Conservation (phyloP, 805 yeast species). For the Nakazawaea ambrosiae region DNA sequence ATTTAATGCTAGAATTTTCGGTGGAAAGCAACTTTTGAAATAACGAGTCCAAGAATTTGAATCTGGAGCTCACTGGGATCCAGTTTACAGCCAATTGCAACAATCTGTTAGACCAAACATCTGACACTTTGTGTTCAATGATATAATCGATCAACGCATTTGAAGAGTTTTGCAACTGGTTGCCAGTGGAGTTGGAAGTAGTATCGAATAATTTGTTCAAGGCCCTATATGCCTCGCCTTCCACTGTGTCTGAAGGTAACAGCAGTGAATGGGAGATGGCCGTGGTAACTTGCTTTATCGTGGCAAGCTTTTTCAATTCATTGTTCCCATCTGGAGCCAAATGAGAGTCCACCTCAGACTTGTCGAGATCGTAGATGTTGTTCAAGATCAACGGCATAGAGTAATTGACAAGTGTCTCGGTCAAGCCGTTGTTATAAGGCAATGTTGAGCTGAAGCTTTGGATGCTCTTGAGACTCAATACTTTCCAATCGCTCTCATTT, state of each 20-base stretch:
- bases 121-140: conserved; percentile 17
- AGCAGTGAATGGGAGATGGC: conserved; percentile 4
- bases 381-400: conserved; percentile 32
- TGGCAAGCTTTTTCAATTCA: conserved; percentile 12
- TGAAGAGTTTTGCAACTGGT: conserved; percentile 52
- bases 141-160: conserved; percentile 42
- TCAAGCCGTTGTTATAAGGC: conserved; percentile 25
- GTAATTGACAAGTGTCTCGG: conserved; percentile 23
- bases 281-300: conserved; percentile 23
- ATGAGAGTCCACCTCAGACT: conserved; percentile 11
- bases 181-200: conserved; percentile 33
- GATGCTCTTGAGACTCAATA: conserved; percentile 33
- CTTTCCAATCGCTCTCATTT: conserved; percentile 37
- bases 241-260: conserved; percentile 15
- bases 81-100: conserved; percentile 64
- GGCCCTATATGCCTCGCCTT: conserved; percentile 23
- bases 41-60: conserved; percentile 23
- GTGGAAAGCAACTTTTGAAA: conserved; percentile 13
- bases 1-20: conserved; percentile 30
- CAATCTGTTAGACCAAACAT: conserved; percentile 50
- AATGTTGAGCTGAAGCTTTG: conserved; percentile 31
- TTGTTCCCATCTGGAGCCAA: conserved; percentile 1
- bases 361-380: conserved; percentile 20
- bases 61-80: conserved; percentile 76
- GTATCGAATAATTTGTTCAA: conserved; percentile 61